Base-by-base conservation (phyloP, 345 rosid genomes). In the Ceriops decandra region DNA sequence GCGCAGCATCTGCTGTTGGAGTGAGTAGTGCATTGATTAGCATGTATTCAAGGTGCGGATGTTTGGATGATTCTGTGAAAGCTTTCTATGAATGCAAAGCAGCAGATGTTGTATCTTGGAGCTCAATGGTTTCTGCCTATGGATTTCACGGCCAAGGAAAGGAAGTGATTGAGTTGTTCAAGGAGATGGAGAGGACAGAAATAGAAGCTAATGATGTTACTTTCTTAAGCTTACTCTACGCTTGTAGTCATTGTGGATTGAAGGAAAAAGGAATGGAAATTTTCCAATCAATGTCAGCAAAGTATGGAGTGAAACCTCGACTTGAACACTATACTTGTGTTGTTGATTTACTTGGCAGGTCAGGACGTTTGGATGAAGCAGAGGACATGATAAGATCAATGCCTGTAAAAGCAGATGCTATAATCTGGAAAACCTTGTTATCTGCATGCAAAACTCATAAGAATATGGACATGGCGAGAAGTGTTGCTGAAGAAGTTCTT, bases 241-340 rank as follows among this genome's bases (percentile, higher is more conserved):
- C 96, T n/a, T 88, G 93, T 68, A 85, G 93, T 74, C 96, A 88
- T 71, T 80, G 84, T 72, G 93, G 96, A 68, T 32, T 90, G 64
- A 88, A 82, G 77, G 88, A 86, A 15, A 75, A 84, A 82, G 93
- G 93, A 64, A 78, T 88, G 31, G 79, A 79, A 62, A 51, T 88
- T 65, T 82, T 86, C 61, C 82, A 85, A 16, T 73, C 68, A 68
- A 90, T 90, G 96, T 78, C 76, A 6, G 66, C 62, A 30, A 79
- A 70, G 68, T 85, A 85, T 26, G 80, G 83, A 17, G 28, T 84
- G 76, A 85, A 74, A 63, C 91, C 93, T 2, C 69, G 75, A 24
- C 62, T 90, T 22, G 76, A 82, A 63, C 96, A 90, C 74, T 88
- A 78, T 77, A 86, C 84, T 9, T 90, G 96, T 47, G 63, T 86